Evolutionary conservation across 495 filamentous ascomycete genomes (phyloP).

Genomic region (Penicillium steckii): DNA sequence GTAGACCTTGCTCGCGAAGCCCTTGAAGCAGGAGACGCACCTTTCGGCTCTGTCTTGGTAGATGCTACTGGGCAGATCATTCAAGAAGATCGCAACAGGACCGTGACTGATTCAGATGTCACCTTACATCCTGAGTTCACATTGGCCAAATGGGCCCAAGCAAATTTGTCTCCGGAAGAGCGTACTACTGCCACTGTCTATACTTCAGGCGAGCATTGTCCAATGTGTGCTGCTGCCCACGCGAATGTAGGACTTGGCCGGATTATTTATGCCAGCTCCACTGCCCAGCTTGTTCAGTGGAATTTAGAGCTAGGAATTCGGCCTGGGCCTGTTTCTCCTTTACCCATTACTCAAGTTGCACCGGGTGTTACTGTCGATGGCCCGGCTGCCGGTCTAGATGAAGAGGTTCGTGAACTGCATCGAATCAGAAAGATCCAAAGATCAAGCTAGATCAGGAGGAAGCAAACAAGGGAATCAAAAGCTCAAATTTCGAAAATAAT

Average conservation of each 20-base stretch:
- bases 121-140: slow-evolving; percentile 18
- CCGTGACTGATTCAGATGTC: slow-evolving; percentile 9
- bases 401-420: slow-evolving; percentile 16
- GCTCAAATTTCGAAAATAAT: too few species aligned
- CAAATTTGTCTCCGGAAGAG: slow-evolving; percentile 21
- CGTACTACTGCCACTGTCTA: slow-evolving; percentile 28
- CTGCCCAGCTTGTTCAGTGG: slow-evolving; percentile 13
- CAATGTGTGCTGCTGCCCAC: slow-evolving; percentile 33
- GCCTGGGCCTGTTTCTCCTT: slow-evolving; percentile 4
- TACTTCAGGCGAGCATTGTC: slow-evolving; percentile 37
- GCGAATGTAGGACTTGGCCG: slow-evolving; percentile 24
- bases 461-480: not conserved
- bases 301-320: slow-evolving; percentile 7
- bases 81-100: slow-evolving; percentile 19
- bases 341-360: slow-evolving; percentile 12
- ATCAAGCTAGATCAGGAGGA: too few species aligned
- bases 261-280: slow-evolving; percentile 29
- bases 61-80: slow-evolving; percentile 6
- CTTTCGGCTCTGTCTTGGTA: slow-evolving; percentile 28
- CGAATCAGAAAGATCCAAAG: slow-evolving; percentile 8
- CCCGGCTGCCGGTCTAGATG: slow-evolving; percentile 10
- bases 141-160: slow-evolving; percentile 15
- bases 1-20: slow-evolving; percentile 28
- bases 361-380: slow-evolving; percentile 14
- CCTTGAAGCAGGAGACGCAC: slow-evolving; percentile 28